Evolutionary conservation across 768 basidiomycete genomes (phyloP), one percentile per base, ranked within the genome.

Genomic region (Tulasnella sp.): DNA sequence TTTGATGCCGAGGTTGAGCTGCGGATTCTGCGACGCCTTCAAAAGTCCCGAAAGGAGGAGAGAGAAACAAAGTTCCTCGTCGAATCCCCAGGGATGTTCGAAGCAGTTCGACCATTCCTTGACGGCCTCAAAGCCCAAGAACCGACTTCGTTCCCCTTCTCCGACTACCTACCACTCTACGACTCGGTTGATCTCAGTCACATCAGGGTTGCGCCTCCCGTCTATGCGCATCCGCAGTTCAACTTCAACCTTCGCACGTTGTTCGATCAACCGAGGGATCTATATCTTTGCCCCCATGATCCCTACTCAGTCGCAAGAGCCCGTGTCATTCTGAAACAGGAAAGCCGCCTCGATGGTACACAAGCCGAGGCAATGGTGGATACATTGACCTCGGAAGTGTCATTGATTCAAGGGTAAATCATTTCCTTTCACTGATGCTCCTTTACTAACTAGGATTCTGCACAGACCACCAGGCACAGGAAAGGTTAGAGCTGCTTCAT

Each of bases 381-480:
- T 80, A 86, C 90, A 0, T 84, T 94, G 58, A 89, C 88, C 0
- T 85, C 90, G 75, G 92, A 94, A 82, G 84, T 94, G 0, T 87
- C 90, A 0, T 84, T 95, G 75, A 92, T 95, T 54, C 93, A 95
- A 86, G 94, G 94, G 92, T 93, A 77, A 54, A 86, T 34, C 14
- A 12, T 6, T 37, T 69, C 14, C 18, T 22, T 60, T 69, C 28
- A 69, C 28, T 28, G 34, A 34, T 16, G 34, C 0, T 31, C 31
- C 31, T 28, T 28, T 22, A 6, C 64, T 69, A 4, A 69, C 28
- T 5, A 69, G 1, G 4, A 16, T 46, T 11, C 93, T 92, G 0
- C 80, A 89, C 91, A 93, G 93, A 73, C 93, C 93, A 41, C 94
- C 93, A 1, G 94, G 93, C 0, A 94, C 93, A 0, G 94, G 93